Base-by-base conservation (phyloP, 78 protist species). In the Dictyostelium firmibasis region DNA sequence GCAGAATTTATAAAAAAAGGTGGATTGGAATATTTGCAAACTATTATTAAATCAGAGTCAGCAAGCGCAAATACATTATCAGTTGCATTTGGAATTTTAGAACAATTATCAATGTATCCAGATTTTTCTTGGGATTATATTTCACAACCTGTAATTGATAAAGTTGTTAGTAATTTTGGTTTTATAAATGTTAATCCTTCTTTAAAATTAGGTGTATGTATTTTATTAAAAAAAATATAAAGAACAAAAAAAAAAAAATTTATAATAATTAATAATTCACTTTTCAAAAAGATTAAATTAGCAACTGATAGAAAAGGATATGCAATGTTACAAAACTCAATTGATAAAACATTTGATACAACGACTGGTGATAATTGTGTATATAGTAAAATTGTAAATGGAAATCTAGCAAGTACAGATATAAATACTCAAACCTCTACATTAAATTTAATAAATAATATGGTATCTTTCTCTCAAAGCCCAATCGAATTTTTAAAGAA, bases 121-220 rank as follows among this genome's bases (percentile, higher is more conserved):
- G 78, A 79, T 4, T 87, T 87, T 36, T 25, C 43, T 27, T 72
- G 82, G 69, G 27, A 31, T 9, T 43, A 23, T 10, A 69, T 87
- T 18, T 79, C 93, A 57, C 50, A n/a, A 29, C 69, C 31, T 13
- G 72, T 79, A 35, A 43, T 87, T 18, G 86, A 87, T 50, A 87
- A 87, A 79, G 81, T 87, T n/a, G 76, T 87, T 25, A 64, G 67
- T 44, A n/a, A 41, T 43, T 64, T 87, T 35, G 93, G 78, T 43
- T 78, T 77, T 16, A 87, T 78, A 78, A 87, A 78, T 27, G 72
- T 72, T 36, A 78, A 78, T 64, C 93, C 93, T 27, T 69, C 91
- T 27, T 87, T 87, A 79, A 87, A 87, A 43, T 78, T 87, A 31
- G 93, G 85, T n/a, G 93, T 87, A 87, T 31, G 83, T 87, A 23